Evolutionary conservation across 2,329 filamentous ascomycete species (phyloP).

Genomic region (Verticillium zaregamsianum): DNA sequence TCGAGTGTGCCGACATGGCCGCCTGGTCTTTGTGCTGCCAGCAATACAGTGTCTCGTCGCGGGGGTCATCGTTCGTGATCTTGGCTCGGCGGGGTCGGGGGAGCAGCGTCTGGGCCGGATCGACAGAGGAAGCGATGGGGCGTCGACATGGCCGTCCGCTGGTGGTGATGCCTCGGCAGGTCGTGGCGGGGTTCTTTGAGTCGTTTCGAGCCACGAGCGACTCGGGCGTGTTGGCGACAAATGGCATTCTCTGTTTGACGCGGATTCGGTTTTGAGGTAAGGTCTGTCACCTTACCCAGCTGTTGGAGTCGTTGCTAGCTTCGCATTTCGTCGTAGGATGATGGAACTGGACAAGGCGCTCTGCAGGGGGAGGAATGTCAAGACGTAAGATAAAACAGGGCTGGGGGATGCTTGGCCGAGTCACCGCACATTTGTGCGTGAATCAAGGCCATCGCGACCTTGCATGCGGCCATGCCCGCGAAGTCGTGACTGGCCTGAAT

Average conservation of each 20-base stretch:
- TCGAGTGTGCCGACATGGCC: slow-evolving; percentile 48
- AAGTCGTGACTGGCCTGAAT: not conserved
- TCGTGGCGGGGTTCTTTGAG: slow-evolving; percentile 77
- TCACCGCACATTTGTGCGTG: not conserved
- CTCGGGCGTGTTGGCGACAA: slow-evolving; percentile 73
- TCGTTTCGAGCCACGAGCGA: slow-evolving; percentile 73
- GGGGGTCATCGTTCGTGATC: slow-evolving; percentile 42
- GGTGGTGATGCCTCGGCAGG: slow-evolving; percentile 83
- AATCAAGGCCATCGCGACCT: not conserved
- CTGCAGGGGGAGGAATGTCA: not conserved
- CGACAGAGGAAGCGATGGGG: slow-evolving; percentile 41
- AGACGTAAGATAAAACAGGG: not conserved
- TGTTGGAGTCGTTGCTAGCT: not conserved
- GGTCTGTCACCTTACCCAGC: not conserved
- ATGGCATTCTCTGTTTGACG: slow-evolving; percentile 48
- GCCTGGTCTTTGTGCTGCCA: slow-evolving; percentile 96
- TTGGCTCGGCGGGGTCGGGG: slow-evolving; percentile 22
- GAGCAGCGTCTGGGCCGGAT: slow-evolving; percentile 9
- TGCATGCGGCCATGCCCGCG: not conserved
- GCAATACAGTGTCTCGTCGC: slow-evolving; percentile 69
- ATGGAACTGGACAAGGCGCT: not conserved
- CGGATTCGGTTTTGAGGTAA: not conserved
- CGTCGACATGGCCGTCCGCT: slow-evolving; percentile 81
- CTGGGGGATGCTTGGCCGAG: not conserved
- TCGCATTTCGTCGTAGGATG: not conserved